Percentiles rank a stretch among this genome's conserved stretches.
phyloP scores from a whole-genome alignment of 1,284 basidiomycete genomes.

The Albatrellus sp. region DNA sequence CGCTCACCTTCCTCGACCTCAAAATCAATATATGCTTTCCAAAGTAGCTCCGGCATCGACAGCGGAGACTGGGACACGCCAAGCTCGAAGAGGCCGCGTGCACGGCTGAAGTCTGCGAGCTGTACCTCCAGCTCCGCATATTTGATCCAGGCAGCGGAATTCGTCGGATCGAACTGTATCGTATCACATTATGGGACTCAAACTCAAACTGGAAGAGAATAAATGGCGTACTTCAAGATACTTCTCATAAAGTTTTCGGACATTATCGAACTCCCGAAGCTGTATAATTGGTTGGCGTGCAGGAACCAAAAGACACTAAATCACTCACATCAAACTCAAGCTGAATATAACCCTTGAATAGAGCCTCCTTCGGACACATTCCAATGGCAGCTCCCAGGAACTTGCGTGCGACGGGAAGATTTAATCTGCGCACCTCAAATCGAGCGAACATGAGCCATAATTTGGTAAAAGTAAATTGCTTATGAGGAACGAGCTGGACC shows the following conservation, averaged over 20 bases:
- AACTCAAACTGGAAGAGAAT: background rate
- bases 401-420: slow-evolving; percentile 80
- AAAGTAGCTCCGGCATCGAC: slow-evolving; percentile 97
- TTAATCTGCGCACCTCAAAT: slow-evolving; percentile 83
- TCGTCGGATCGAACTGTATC: slow-evolving; percentile 72
- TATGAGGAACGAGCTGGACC: slow-evolving; percentile 84
- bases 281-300: slow-evolving; percentile 16
- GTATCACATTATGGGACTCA: background rate
- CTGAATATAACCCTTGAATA: slow-evolving; percentile 92
- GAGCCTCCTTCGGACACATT: slow-evolving; percentile 88
- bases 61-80: slow-evolving; percentile 84
- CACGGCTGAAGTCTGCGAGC: slow-evolving; percentile 84
- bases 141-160: slow-evolving; percentile 92
- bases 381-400: slow-evolving; percentile 87
- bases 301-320: background rate
- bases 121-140: slow-evolving; percentile 93
- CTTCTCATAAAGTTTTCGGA: slow-evolving; percentile 87
- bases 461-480: slow-evolving; percentile 95
- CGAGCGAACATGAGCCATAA: slow-evolving; percentile 85
- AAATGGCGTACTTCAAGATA: slow-evolving; percentile 64
- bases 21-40: slow-evolving; percentile 97
- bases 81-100: slow-evolving; percentile 92
- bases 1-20: slow-evolving; percentile 92
- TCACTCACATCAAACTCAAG: slow-evolving; percentile 72
- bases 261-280: slow-evolving; percentile 92